Base-by-base conservation (phyloP, 129 eudicot species). In the Erigeron canadensis region DNA sequence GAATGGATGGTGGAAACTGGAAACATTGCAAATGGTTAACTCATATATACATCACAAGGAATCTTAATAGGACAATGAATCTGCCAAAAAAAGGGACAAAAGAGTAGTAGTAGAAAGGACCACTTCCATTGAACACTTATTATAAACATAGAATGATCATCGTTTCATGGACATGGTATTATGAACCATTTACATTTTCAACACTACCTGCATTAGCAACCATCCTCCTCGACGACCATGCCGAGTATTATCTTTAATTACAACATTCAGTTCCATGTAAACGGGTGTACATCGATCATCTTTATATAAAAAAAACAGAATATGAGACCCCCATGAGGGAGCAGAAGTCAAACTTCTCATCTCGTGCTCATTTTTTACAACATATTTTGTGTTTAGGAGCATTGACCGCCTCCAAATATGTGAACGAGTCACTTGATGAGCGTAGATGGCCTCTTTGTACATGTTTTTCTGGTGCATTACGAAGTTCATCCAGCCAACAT, bases 401-500 rank as follows among this genome's bases (percentile, higher is more conserved):
- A 82, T 78, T 76, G 19, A 77, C 77, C 43, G 84, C 81, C 37
- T 84, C 95, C 37, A 87, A 63, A 60, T 82, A 94, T 0, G 98
- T 83, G 65, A 72, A 87, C 19, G 98, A 78, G 79, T 94, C 96
- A 12, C 96, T 94, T 56, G 96, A 81, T 67, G 98, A 82, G 43
- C 96, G 96, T 5, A 92, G 79, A 77, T 94, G 96, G 47, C 87
- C 83, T 84, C 81, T 87, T 44, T 81, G 84, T 3, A 77, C 72
- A 13, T 86, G 78, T 5, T 83, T 80, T 65, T 83, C 92, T 22
- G 96, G 93, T 50, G 89, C 98, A 51, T 87, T 81, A 4, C 87
- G 85, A 55, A 94, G 95, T 38, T 94, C 98, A 41, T 94, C 96
- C 13, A 94, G 81, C 98, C 98, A 93, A 37, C 87, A 82, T 9